Conservation (phyloP, 2,329 filamentous ascomycete genomes). For the Verticillium zaregamsianum region DNA sequence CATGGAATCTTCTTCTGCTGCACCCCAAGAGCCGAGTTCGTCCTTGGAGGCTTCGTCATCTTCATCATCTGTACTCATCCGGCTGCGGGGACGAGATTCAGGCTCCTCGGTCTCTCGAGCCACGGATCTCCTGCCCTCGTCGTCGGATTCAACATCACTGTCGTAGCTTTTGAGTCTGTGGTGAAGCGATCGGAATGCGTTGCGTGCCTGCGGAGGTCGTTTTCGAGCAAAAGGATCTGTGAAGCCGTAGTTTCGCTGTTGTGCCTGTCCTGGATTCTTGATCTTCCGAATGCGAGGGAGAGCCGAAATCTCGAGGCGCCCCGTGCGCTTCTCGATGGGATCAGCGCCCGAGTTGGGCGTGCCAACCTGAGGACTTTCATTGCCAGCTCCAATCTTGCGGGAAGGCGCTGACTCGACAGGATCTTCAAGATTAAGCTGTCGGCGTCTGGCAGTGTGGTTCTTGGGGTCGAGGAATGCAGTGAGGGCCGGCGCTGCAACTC, state of each 20-base stretch:
- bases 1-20: slow-evolving; percentile 60
- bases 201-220: slow-evolving; percentile 53
- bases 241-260: slow-evolving; percentile 57
- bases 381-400: slow-evolving; percentile 54
- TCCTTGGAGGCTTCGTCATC: slow-evolving; percentile 48
- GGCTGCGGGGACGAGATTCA: slow-evolving; percentile 77
- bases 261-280: slow-evolving; percentile 48
- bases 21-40: slow-evolving; percentile 42
- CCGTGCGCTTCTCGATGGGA: slow-evolving; percentile 56
- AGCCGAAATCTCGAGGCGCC: slow-evolving; percentile 55
- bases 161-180: slow-evolving; percentile 71
- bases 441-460: slow-evolving; percentile 74
- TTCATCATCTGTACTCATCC: slow-evolving; percentile 53
- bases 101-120: slow-evolving; percentile 79
- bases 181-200: slow-evolving; percentile 74
- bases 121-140: slow-evolving; percentile 60
- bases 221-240: slow-evolving; percentile 63
- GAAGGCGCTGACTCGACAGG: slow-evolving; percentile 27
- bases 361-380: slow-evolving; percentile 58
- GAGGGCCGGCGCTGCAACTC: slow-evolving; percentile 77
- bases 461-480: slow-evolving; percentile 78
- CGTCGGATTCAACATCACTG: slow-evolving; percentile 84
- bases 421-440: slow-evolving; percentile 59
- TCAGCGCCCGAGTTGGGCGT: slow-evolving; percentile 63
- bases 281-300: slow-evolving; percentile 73